phyloP scores from a whole-genome alignment of 1,139 yeast genomes.

The Candida frijolesensis region DNA sequence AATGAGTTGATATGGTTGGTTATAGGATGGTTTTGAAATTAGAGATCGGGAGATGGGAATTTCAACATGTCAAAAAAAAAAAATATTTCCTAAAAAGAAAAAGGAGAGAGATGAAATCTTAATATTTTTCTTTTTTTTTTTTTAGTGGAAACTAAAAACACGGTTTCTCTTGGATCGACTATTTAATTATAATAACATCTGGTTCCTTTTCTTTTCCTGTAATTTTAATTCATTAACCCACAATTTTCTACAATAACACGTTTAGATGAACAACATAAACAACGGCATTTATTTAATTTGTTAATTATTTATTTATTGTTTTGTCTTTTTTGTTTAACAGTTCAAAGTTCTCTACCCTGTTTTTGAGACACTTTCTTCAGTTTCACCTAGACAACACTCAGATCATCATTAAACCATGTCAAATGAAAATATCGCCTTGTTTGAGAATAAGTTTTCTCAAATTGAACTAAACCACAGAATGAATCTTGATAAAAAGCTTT shows the following conservation, averaged over 20 bases:
- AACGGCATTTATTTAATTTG: too few species aligned
- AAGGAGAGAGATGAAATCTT: background rate
- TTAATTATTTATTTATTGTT: too few species aligned
- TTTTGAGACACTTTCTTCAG: too few species aligned
- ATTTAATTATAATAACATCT: background rate
- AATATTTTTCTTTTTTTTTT: background rate
- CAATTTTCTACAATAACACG: background rate
- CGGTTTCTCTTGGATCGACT: background rate
- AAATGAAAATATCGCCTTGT: conserved; percentile 13
- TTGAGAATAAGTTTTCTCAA: conserved; percentile 32
- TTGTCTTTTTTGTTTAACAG: too few species aligned
- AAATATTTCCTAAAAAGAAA: background rate
- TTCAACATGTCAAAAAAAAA: background rate
- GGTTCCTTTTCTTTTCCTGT: background rate
- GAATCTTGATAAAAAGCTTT: conserved; percentile 10
- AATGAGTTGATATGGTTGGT: background rate
- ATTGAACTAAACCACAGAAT: conserved; percentile 22
- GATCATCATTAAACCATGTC: background rate
- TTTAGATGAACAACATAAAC: too few species aligned
- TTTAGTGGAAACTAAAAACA: background rate
- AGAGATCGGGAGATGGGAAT: background rate
- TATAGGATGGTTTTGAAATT: background rate
- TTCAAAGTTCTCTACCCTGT: too few species aligned
- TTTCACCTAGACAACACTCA: too few species aligned
- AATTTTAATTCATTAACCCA: background rate